These are phyloP conservation scores for Starmerella etchellsii DNA, from an alignment of 805 yeast genomes.

Conservation along the genomic window DNA sequence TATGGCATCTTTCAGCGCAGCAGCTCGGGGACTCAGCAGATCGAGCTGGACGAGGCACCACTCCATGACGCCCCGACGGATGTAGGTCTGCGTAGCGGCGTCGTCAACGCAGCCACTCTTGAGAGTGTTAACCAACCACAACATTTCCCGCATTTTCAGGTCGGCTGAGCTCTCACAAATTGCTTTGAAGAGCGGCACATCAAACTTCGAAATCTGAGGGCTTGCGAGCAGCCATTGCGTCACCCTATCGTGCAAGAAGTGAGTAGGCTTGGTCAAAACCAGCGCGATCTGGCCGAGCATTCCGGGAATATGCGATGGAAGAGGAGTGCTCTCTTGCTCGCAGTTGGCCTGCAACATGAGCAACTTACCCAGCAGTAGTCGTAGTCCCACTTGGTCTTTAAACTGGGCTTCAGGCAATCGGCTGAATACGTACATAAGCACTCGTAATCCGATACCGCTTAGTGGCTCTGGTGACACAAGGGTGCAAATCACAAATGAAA, in stretches of 20 bases:
- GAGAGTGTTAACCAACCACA: slow-evolving; percentile 52
- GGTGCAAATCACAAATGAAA: slow-evolving; percentile 13
- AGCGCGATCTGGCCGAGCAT: slow-evolving; percentile 44
- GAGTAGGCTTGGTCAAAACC: slow-evolving; percentile 55
- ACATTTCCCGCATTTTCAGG: slow-evolving; percentile 39
- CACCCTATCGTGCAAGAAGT: slow-evolving; percentile 57
- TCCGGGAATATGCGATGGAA: slow-evolving; percentile 35
- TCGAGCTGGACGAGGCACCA: slow-evolving; percentile 39
- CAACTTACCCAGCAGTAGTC: slow-evolving; percentile 16
- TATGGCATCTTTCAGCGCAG: slow-evolving; percentile 10
- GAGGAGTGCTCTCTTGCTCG: not conserved
- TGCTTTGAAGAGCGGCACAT: slow-evolving; percentile 33
- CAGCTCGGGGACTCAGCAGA: slow-evolving; percentile 7
- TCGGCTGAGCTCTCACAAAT: slow-evolving; percentile 21
- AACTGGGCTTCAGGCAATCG: slow-evolving; percentile 10
- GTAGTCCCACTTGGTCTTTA: slow-evolving; percentile 19
- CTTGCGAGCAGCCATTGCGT: slow-evolving; percentile 51
- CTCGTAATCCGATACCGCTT: slow-evolving; percentile 2
- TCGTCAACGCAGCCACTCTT: slow-evolving; percentile 35
- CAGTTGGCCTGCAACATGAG: slow-evolving; percentile 1
- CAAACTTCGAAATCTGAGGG: slow-evolving; percentile 33
- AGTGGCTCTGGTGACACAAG: slow-evolving; percentile 1
- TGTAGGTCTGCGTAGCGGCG: slow-evolving; percentile 42
- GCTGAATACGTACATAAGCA: slow-evolving; percentile 5
- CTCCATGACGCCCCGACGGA: slow-evolving; percentile 48